Percentiles rank a stretch among this genome's conserved stretches.
Conservation (phyloP, 495 filamentous ascomycete species). For the Annulohypoxylon moriforme region DNA sequence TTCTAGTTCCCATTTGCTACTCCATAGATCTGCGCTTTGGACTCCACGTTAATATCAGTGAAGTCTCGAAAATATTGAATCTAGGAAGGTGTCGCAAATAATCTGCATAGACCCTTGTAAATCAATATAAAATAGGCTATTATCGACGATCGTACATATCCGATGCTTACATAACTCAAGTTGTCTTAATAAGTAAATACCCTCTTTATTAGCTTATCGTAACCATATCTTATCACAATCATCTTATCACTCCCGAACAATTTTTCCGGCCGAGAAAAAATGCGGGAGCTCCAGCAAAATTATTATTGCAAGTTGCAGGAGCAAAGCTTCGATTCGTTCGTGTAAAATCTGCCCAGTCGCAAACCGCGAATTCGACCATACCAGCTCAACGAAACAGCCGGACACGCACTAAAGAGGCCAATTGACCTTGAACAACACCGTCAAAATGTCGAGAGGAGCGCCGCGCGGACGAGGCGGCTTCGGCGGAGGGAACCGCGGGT, state of each 20-base stretch:
- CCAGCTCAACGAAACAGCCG: not conserved
- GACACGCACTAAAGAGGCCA: slow-evolving; percentile 1
- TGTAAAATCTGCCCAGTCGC: slow-evolving; percentile 7
- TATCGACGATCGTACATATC: not conserved
- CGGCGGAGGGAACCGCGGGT: slow-evolving; percentile 42
- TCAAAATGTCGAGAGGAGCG: slow-evolving; percentile 51
- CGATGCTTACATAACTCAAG: not conserved
- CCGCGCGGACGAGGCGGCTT: slow-evolving; percentile 51
- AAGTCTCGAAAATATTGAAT: not conserved
- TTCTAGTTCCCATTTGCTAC: not conserved
- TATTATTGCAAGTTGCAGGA: not conserved
- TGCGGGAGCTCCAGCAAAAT: not conserved
- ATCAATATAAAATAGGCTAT: not conserved
- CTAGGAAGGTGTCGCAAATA: slow-evolving; percentile 11
- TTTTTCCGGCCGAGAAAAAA: slow-evolving; percentile 12
- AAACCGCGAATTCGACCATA: not conserved
- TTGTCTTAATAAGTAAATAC: not conserved
- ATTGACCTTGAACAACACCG: slow-evolving; percentile 26
- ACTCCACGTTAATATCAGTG: not conserved
- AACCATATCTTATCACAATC: not conserved
- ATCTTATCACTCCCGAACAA: not conserved
- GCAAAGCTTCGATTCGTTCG: slow-evolving; percentile 8
- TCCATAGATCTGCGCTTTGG: slow-evolving; percentile 1
- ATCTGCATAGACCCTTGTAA: not conserved
- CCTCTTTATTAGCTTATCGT: not conserved